phyloP scores from a whole-genome alignment of 495 filamentous ascomycete species.

The Aspergillus mulundensis region DNA sequence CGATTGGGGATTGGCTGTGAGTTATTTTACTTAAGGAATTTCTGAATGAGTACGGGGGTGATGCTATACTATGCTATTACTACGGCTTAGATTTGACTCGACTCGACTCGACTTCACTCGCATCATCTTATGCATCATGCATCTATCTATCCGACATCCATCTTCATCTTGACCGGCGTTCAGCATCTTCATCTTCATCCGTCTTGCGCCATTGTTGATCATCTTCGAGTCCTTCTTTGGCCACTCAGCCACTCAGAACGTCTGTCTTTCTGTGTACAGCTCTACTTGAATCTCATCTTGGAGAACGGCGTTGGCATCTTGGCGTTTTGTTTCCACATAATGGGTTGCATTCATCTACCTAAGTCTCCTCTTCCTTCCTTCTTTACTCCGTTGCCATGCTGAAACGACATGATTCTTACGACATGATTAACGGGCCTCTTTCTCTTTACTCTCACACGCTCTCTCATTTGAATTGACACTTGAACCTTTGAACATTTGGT shows the following conservation, averaged over 20 bases:
- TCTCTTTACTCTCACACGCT: slow-evolving; percentile 12
- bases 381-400: slow-evolving; percentile 20
- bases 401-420: slow-evolving; percentile 33
- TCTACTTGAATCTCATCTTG: slow-evolving; percentile 6
- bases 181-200: slow-evolving; percentile 11
- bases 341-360: background rate
- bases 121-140: slow-evolving; percentile 1
- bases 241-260: slow-evolving; percentile 6
- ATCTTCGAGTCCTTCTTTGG: background rate
- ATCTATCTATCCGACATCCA: slow-evolving; percentile 17
- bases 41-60: too few relatives aligned
- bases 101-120: background rate
- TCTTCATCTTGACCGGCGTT: slow-evolving; percentile 17
- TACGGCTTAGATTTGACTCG: background rate
- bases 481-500: background rate
- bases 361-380: slow-evolving; percentile 10
- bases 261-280: slow-evolving; percentile 23
- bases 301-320: slow-evolving; percentile 34
- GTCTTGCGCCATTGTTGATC: background rate
- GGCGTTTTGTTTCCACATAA: slow-evolving; percentile 26
- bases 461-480: slow-evolving; percentile 1
- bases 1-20: slow-evolving; percentile 41
- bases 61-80: background rate
- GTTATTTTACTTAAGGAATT: background rate
- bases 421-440: slow-evolving; percentile 25